phyloP scores from a whole-genome alignment of 1,139 yeast genomes.

The Suhomyces terraborum region DNA sequence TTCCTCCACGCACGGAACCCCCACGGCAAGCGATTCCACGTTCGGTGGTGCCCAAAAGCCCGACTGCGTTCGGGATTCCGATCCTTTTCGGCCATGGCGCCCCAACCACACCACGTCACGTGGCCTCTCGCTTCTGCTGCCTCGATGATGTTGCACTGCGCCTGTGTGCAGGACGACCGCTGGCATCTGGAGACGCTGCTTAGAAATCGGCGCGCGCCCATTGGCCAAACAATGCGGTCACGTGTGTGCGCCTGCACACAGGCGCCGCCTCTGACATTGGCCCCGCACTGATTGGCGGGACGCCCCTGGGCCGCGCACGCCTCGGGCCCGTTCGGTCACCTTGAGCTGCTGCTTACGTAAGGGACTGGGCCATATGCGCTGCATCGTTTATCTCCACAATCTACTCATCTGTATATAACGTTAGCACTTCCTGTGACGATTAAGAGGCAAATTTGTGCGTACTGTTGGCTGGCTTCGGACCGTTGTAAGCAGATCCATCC shows the following conservation, averaged over 20 bases:
- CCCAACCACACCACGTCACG: too few species aligned
- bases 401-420: constrained; percentile 6
- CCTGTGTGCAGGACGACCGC: too few species aligned
- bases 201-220: constrained; percentile 4
- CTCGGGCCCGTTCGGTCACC: background rate
- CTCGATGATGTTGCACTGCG: too few species aligned
- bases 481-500: background rate
- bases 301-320: background rate
- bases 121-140: too few species aligned
- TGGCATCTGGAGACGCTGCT: constrained; percentile 1
- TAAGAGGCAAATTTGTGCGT: constrained; percentile 2
- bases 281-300: background rate
- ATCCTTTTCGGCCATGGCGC: too few species aligned
- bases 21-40: too few species aligned
- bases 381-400: constrained; percentile 7
- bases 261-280: background rate
- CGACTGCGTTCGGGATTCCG: too few species aligned
- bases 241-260: background rate
- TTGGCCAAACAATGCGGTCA: background rate
- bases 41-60: too few species aligned
- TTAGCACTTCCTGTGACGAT: constrained; percentile 1
- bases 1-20: too few species aligned
- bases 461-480: background rate
- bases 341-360: constrained; percentile 3
- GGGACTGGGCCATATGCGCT: constrained; percentile 4